phyloP scores from a whole-genome alignment of 2,329 filamentous ascomycete species.

The Xylaria sp. region DNA sequence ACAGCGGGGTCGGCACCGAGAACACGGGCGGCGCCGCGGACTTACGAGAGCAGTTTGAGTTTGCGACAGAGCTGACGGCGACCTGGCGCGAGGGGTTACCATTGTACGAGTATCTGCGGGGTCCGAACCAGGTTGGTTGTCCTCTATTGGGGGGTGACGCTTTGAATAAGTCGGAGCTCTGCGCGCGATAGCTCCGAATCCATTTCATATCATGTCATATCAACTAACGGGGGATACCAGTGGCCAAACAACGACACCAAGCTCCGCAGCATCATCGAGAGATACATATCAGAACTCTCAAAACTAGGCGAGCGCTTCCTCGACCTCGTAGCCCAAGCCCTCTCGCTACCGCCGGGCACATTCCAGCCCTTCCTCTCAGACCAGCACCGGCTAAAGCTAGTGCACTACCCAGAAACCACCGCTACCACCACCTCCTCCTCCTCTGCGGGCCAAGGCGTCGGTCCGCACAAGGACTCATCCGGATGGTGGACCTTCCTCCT shows the following conservation, averaged over 20 bases:
- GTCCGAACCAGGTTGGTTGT: conserved; percentile 52
- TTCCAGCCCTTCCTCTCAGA: conserved; percentile 60
- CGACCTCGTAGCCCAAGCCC: conserved; percentile 60
- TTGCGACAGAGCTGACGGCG: conserved; percentile 58
- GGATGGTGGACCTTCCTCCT: conserved; percentile 70
- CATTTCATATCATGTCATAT: neutral
- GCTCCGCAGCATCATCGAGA: conserved; percentile 47
- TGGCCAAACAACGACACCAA: conserved; percentile 49
- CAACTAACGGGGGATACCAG: conserved; percentile 38
- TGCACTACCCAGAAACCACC: conserved; percentile 54
- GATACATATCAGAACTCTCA: conserved; percentile 59
- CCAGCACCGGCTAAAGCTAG: conserved; percentile 65
- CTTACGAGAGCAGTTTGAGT: conserved; percentile 64
- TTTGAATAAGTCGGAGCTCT: neutral
- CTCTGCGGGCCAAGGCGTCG: conserved; percentile 65
- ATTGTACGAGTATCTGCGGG: conserved; percentile 51
- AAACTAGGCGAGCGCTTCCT: conserved; percentile 59
- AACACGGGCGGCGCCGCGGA: conserved; percentile 59
- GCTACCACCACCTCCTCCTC: conserved; percentile 19
- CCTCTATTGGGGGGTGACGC: neutral
- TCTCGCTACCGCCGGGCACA: conserved; percentile 53
- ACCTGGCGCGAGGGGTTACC: conserved; percentile 44
- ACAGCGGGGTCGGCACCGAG: conserved; percentile 60
- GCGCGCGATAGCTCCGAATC: neutral
- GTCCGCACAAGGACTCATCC: conserved; percentile 67